These are phyloP conservation scores for Talaromyces rugulosus DNA, from an alignment of 2,329 filamentous ascomycete species.

Conservation along the genomic window DNA sequence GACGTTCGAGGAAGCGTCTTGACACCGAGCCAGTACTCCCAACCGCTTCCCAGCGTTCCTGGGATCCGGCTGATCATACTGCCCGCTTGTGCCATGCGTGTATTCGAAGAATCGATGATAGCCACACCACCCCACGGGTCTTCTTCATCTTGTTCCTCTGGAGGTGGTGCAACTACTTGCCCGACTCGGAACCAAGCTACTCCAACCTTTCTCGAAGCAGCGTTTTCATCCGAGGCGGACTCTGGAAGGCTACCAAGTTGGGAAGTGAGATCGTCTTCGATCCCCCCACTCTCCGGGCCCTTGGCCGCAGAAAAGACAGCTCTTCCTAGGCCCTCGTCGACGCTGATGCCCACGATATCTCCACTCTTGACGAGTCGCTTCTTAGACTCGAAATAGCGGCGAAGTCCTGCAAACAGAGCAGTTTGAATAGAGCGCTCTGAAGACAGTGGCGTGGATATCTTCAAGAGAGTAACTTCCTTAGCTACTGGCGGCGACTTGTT, in stretches of 20 bases:
- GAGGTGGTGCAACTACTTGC: constrained; percentile 55
- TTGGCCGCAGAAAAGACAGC: constrained; percentile 67
- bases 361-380: constrained; percentile 78
- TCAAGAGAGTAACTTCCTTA: constrained; percentile 79
- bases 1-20: constrained; percentile 57
- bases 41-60: constrained; percentile 68
- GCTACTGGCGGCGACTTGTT: constrained; percentile 55
- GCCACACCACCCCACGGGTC: constrained; percentile 82
- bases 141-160: constrained; percentile 53
- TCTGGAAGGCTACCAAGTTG: constrained; percentile 33
- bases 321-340: constrained; percentile 79
- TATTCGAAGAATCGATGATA: constrained; percentile 78
- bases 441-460: constrained; percentile 83
- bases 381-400: constrained; percentile 80
- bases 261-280: constrained; percentile 65
- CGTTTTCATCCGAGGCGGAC: constrained; percentile 18
- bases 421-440: constrained; percentile 82
- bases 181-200: constrained; percentile 94
- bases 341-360: constrained; percentile 81
- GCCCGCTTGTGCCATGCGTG: constrained; percentile 87
- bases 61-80: constrained; percentile 79
- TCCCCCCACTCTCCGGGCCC: constrained; percentile 54
- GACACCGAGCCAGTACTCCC: constrained; percentile 85
- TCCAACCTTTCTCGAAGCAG: constrained; percentile 46
- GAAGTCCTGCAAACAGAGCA: constrained; percentile 78